phyloP scores from a whole-genome alignment of 805 yeast genomes.

The Starmera amethionina region DNA sequence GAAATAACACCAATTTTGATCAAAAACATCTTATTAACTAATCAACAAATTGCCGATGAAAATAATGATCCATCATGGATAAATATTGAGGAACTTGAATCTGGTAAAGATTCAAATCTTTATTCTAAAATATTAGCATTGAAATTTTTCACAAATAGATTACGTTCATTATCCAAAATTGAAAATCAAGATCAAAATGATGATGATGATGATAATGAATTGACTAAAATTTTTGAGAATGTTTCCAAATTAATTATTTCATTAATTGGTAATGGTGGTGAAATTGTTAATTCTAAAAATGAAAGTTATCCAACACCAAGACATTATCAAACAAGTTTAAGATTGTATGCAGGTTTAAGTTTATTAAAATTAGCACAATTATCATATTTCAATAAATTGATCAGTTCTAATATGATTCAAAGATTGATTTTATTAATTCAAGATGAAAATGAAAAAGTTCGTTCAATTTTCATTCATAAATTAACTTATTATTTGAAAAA shows the following conservation, averaged over 20 bases:
- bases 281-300: slow-evolving; percentile 40
- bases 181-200: slow-evolving; percentile 25
- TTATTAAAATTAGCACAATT: slow-evolving; percentile 54
- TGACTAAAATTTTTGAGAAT: slow-evolving; percentile 42
- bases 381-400: slow-evolving; percentile 39
- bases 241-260: slow-evolving; percentile 59
- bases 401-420: slow-evolving; percentile 42
- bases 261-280: slow-evolving; percentile 69
- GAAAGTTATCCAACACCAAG: slow-evolving; percentile 52
- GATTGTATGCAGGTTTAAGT: slow-evolving; percentile 59
- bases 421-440: slow-evolving; percentile 50
- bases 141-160: slow-evolving; percentile 48
- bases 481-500: slow-evolving; percentile 42
- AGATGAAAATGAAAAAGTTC: slow-evolving; percentile 52
- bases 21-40: slow-evolving; percentile 49
- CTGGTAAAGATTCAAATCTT: slow-evolving; percentile 22
- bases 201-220: slow-evolving; percentile 23
- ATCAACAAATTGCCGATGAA: slow-evolving; percentile 25
- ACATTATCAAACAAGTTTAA: slow-evolving; percentile 46
- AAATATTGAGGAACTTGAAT: slow-evolving; percentile 31
- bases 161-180: slow-evolving; percentile 26
- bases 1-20: slow-evolving; percentile 53
- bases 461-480: slow-evolving; percentile 38
- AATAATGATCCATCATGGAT: slow-evolving; percentile 35
- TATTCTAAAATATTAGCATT: slow-evolving; percentile 43